Conservation (phyloP, 257 asterid species). For the Euphrasia confusa region DNA sequence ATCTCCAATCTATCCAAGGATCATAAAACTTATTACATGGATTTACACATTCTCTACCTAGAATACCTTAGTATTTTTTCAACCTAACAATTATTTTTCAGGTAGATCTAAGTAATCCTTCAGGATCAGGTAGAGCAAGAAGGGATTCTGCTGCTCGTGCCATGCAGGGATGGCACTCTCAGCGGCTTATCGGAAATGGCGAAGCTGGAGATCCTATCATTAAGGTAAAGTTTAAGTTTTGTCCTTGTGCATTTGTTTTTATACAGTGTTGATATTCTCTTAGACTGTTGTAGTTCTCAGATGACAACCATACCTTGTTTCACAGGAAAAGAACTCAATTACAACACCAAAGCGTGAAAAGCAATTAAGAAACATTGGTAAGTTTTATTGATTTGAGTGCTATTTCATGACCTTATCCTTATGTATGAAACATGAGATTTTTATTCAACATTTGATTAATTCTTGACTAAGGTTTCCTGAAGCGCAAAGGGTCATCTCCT, state of each 20-base stretch:
- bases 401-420: constrained; percentile 18
- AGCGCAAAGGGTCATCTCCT: constrained; percentile 76
- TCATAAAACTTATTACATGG: neutral
- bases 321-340: constrained; percentile 60
- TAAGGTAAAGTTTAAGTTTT: constrained; percentile 42
- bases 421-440: constrained; percentile 25
- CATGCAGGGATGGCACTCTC: constrained; percentile 95
- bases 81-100: constrained; percentile 32
- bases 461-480: constrained; percentile 59
- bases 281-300: constrained; percentile 18
- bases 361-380: constrained; percentile 76
- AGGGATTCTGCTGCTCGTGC: constrained; percentile 99
- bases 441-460: constrained; percentile 25
- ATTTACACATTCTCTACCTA: constrained; percentile 10
- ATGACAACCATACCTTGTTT: constrained; percentile 14
- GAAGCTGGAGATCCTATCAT: constrained; percentile 90
- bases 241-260: constrained; percentile 13
- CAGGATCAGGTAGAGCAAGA: constrained; percentile 91
- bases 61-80: constrained; percentile 3
- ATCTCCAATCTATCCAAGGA: neutral
- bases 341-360: constrained; percentile 72
- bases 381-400: constrained; percentile 22
- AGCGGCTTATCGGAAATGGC: constrained; percentile 78
- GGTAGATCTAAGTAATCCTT: constrained; percentile 52
- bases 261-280: neutral